Percentiles rank a stretch among this genome's conserved stretches.
Evolutionary conservation across 2,329 filamentous ascomycete species (phyloP).

Genomic region (Xylariaceae sp.): DNA sequence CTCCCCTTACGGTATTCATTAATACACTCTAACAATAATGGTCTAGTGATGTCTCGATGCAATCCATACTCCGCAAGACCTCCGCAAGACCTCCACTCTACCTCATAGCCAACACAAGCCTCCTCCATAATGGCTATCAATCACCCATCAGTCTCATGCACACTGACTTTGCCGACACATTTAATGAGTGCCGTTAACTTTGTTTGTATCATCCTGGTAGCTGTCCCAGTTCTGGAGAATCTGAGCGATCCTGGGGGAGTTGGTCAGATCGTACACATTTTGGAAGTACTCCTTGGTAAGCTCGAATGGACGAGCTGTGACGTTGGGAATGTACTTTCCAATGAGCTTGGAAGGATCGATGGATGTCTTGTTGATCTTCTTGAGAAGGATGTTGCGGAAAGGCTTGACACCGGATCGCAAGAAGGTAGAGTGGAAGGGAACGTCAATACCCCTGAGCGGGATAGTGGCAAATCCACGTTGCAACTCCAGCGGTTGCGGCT

Average conservation of each 20-base stretch:
- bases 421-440: constrained; percentile 99
- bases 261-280: constrained; percentile 93
- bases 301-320: constrained; percentile 92
- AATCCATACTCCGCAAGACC: not conserved
- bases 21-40: not conserved
- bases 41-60: not conserved
- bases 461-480: constrained; percentile 96
- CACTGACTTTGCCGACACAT: constrained; percentile 36
- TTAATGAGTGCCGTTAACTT: constrained; percentile 31
- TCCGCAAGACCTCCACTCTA: not conserved
- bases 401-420: constrained; percentile 97
- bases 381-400: constrained; percentile 95
- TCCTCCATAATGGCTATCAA: constrained; percentile 21
- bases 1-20: not conserved
- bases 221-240: constrained; percentile 84
- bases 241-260: constrained; percentile 69
- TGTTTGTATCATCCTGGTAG: constrained; percentile 51
- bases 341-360: constrained; percentile 96
- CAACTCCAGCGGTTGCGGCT: constrained; percentile 81
- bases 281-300: constrained; percentile 99
- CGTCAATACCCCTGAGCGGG: constrained; percentile 92
- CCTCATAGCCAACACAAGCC: not conserved
- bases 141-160: constrained; percentile 20
- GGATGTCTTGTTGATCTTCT: constrained; percentile 99
- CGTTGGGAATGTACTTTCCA: constrained; percentile 98